Conservation (phyloP, 2,329 filamentous ascomycete species). For the Cladosporium sp. region DNA sequence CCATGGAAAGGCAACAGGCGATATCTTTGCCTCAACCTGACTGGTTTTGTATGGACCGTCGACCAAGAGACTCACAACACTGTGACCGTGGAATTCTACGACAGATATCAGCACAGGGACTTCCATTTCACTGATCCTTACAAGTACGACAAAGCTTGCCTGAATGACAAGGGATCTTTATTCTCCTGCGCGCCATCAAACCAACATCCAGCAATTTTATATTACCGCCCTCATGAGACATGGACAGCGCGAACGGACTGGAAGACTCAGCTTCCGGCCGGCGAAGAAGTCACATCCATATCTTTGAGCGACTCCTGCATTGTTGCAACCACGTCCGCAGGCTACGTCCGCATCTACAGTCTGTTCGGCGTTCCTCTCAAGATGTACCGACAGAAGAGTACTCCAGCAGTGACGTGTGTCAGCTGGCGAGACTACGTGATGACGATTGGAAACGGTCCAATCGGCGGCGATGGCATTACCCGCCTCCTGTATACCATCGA, state of each 20-base stretch:
- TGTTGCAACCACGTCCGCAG: constrained; percentile 77
- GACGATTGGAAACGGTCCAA: constrained; percentile 86
- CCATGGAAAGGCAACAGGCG: constrained; percentile 93
- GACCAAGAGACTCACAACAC: constrained; percentile 86
- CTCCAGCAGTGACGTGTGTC: constrained; percentile 84
- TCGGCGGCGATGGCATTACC: constrained; percentile 71
- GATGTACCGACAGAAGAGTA: constrained; percentile 86
- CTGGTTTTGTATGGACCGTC: constrained; percentile 94
- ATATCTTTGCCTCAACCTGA: constrained; percentile 88
- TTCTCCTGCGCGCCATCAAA: constrained; percentile 73
- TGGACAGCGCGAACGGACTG: constrained; percentile 91
- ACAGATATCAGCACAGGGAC: constrained; percentile 83
- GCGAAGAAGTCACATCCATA: constrained; percentile 83
- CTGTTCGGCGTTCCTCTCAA: constrained; percentile 85
- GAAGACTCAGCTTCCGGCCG: constrained; percentile 78
- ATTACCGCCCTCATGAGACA: constrained; percentile 93
- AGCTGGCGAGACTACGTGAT: constrained; percentile 96
- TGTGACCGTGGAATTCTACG: constrained; percentile 95
- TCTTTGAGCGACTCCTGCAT: constrained; percentile 88
- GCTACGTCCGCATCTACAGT: constrained; percentile 90
- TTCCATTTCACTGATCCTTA: constrained; percentile 98
- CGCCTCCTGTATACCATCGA: constrained; percentile 86
- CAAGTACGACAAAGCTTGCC: constrained; percentile 90
- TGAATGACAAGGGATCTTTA: constrained; percentile 76
- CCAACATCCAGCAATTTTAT: constrained; percentile 71